Percentiles rank a stretch among this genome's conserved stretches.
phyloP scores from a whole-genome alignment of 2,329 filamentous ascomycete genomes.

The Penicillium sp. region DNA sequence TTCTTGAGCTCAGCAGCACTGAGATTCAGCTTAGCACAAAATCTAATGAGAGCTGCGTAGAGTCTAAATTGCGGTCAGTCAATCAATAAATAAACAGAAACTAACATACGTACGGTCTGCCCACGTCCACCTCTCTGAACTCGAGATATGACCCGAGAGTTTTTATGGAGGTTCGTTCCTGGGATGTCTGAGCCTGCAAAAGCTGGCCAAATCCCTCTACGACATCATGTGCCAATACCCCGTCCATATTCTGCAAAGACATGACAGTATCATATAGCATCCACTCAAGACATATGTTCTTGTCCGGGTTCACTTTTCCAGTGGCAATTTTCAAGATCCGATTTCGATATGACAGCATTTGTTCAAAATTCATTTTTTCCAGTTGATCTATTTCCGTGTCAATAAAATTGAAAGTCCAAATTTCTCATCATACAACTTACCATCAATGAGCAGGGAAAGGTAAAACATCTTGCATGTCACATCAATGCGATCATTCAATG shows the following conservation, averaged over 20 bases:
- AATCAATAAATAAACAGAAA: not conserved
- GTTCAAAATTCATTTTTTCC: constrained; percentile 19
- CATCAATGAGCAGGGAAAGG: constrained; percentile 18
- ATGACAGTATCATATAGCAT: constrained; percentile 18
- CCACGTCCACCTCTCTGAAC: constrained; percentile 17
- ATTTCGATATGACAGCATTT: constrained; percentile 17
- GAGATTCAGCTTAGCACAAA: constrained; percentile 16
- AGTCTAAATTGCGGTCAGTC: constrained; percentile 8
- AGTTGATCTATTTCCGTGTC: constrained; percentile 16
- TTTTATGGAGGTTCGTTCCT: constrained; percentile 11
- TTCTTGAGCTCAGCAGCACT: constrained; percentile 5
- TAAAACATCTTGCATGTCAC: constrained; percentile 19
- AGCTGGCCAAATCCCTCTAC: constrained; percentile 18
- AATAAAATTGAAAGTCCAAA: not conserved
- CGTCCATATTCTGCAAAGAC: constrained; percentile 14
- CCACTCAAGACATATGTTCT: constrained; percentile 11
- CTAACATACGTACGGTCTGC: constrained; percentile 11
- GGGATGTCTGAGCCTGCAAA: constrained; percentile 15
- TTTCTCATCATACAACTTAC: not conserved
- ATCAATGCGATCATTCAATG: constrained; percentile 14
- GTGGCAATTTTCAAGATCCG: constrained; percentile 11
- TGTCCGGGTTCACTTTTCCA: constrained; percentile 7
- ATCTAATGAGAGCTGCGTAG: constrained; percentile 21
- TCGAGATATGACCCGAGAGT: constrained; percentile 19
- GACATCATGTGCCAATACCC: constrained; percentile 9